phyloP scores from a whole-genome alignment of 148 eudicot species.

The Rhododendron mucronatum region DNA sequence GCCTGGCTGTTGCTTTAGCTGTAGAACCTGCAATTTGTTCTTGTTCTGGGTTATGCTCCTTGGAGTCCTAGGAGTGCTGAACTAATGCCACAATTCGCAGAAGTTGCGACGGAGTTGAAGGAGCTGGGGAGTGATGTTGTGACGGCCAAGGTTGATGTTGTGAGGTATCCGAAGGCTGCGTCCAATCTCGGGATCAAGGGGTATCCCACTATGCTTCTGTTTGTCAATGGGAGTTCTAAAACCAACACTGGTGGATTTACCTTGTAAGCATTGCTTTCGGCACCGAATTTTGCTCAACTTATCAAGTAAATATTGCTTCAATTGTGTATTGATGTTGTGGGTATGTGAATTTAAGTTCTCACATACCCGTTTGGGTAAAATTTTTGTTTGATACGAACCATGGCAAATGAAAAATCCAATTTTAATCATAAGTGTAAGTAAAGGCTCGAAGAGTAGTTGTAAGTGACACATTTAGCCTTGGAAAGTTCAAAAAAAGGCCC shows the following conservation, averaged over 20 bases:
- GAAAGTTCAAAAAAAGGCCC: background rate
- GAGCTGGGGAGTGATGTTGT: slow-evolving; percentile 47
- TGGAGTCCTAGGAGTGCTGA: slow-evolving; percentile 91
- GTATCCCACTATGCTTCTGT: slow-evolving; percentile 73
- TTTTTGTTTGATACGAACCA: background rate
- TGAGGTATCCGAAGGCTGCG: slow-evolving; percentile 63
- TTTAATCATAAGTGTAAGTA: background rate
- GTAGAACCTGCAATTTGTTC: slow-evolving; percentile 26
- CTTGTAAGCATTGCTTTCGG: slow-evolving; percentile 35
- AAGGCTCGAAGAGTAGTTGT: background rate
- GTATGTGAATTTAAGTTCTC: background rate
- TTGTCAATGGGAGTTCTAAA: slow-evolving; percentile 67
- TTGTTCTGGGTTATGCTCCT: slow-evolving; percentile 82
- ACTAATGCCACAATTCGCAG: slow-evolving; percentile 82
- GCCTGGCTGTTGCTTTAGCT: too few relatives aligned
- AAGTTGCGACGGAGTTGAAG: slow-evolving; percentile 61
- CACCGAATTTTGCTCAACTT: background rate
- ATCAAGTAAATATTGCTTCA: background rate
- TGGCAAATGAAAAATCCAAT: background rate
- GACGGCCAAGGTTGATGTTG: slow-evolving; percentile 72
- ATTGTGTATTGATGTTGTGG: background rate
- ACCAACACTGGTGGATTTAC: slow-evolving; percentile 78
- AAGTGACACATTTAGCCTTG: background rate
- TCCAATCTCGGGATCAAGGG: slow-evolving; percentile 67
- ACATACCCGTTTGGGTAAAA: background rate